Evolutionary conservation across 768 basidiomycete genomes (phyloP).

Genomic region (Mycena leptocephala): DNA sequence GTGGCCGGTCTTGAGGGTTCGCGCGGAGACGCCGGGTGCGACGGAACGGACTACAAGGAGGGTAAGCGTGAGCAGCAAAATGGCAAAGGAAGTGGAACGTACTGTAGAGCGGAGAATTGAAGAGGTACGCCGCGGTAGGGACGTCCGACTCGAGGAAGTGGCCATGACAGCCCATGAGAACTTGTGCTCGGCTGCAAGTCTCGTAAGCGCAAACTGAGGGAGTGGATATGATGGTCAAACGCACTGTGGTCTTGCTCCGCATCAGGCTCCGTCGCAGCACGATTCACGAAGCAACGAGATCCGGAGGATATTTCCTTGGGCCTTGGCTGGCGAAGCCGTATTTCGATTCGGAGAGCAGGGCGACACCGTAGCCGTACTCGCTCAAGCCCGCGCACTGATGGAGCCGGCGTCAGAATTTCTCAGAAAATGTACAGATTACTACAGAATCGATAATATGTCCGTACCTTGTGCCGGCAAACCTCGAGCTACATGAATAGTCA

Average conservation of each 20-base stretch:
- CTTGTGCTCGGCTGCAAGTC: constrained; percentile 73
- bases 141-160: no score
- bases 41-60: constrained; percentile 59
- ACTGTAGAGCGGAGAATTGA: constrained; percentile 90
- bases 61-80: background rate
- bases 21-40: constrained; percentile 42
- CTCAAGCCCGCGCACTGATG: no score
- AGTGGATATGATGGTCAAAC: background rate
- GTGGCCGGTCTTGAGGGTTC: constrained; percentile 47
- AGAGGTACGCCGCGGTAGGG: no score
- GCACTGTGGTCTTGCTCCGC: constrained; percentile 92
- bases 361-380: no score
- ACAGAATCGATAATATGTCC: no score
- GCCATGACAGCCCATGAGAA: constrained; percentile 92
- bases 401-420: no score
- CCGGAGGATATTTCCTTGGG: no score
- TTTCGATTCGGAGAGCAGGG: no score
- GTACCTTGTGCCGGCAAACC: constrained; percentile 95
- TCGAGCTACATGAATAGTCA: constrained; percentile 74
- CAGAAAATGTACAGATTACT: no score
- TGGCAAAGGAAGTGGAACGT: constrained; percentile 39
- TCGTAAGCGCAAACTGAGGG: background rate
- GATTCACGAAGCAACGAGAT: no score
- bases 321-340: no score
- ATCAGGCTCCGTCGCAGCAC: no score